phyloP scores from a whole-genome alignment of 2,329 filamentous ascomycete species.

The Fusarium foetens region DNA sequence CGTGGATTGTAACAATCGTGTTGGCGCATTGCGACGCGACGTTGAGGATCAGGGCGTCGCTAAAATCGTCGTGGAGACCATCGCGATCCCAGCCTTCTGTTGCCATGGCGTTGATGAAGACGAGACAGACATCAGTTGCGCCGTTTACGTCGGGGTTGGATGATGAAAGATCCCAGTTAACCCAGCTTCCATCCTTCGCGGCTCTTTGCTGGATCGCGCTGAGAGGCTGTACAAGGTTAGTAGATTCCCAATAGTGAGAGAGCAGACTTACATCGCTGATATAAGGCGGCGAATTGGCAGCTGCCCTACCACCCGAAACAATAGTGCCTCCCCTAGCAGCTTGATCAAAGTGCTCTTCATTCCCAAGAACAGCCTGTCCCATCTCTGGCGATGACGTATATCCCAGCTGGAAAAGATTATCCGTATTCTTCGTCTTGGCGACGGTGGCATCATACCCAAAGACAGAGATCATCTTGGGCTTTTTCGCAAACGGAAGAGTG shows the following conservation, averaged over 20 bases:
- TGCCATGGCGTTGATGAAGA: conserved; percentile 83
- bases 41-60: conserved; percentile 67
- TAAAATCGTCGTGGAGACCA: conserved; percentile 74
- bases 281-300: conserved; percentile 61
- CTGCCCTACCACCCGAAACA: conserved; percentile 62
- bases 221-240: conserved; percentile 26
- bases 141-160: conserved; percentile 50
- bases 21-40: conserved; percentile 69
- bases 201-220: conserved; percentile 63
- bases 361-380: conserved; percentile 56
- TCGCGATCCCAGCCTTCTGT: conserved; percentile 79
- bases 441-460: conserved; percentile 72
- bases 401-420: conserved; percentile 55
- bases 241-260: accelerated
- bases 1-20: conserved; percentile 72
- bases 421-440: conserved; percentile 59
- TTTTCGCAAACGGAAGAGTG: conserved; percentile 69
- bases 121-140: conserved; percentile 72
- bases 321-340: conserved; percentile 63
- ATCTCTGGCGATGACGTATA: conserved; percentile 60
- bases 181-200: conserved; percentile 62
- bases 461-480: conserved; percentile 65
- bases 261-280: conserved; percentile 55
- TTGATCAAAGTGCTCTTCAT: conserved; percentile 58
- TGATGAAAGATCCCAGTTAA: conserved; percentile 60